These are phyloP conservation scores for Penicillium herquei DNA, from an alignment of 495 filamentous ascomycete species.

Conservation along the genomic window DNA sequence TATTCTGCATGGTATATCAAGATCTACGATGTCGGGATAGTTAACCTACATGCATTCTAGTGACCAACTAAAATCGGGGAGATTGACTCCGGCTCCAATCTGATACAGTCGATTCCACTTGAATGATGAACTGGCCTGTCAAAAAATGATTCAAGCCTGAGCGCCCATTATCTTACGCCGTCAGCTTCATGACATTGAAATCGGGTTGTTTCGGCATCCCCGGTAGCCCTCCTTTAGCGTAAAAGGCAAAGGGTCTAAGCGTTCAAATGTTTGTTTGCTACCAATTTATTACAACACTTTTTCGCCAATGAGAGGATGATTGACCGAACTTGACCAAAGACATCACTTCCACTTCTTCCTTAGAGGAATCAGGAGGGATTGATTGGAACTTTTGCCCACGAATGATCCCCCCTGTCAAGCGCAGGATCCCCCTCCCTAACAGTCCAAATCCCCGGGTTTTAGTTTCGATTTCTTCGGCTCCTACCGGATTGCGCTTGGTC, in stretches of 20 bases:
- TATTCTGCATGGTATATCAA: not conserved
- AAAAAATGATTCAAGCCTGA: not conserved
- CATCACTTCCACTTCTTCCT: not conserved
- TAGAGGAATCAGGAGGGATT: not conserved
- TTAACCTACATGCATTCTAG: not conserved
- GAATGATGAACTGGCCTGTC: slow-evolving; percentile 7
- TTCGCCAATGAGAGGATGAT: not conserved
- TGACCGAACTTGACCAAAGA: not conserved
- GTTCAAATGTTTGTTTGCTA: too few species aligned
- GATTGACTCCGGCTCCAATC: not conserved
- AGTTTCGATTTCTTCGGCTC: not conserved
- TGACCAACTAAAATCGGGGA: not conserved
- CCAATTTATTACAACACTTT: too few species aligned
- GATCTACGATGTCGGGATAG: not conserved
- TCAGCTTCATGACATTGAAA: not conserved
- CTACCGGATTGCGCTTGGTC: slow-evolving; percentile 4
- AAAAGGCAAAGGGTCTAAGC: not conserved
- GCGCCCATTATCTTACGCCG: not conserved
- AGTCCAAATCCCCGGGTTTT: not conserved
- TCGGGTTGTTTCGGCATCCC: not conserved
- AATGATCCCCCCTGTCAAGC: not conserved
- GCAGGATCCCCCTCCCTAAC: not conserved
- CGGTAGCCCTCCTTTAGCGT: not conserved
- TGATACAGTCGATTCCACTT: not conserved
- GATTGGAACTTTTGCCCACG: slow-evolving; percentile 1